Evolutionary conservation across 108 stramenopile genomes (phyloP).

Genomic region (Skeletonema menzelii): DNA sequence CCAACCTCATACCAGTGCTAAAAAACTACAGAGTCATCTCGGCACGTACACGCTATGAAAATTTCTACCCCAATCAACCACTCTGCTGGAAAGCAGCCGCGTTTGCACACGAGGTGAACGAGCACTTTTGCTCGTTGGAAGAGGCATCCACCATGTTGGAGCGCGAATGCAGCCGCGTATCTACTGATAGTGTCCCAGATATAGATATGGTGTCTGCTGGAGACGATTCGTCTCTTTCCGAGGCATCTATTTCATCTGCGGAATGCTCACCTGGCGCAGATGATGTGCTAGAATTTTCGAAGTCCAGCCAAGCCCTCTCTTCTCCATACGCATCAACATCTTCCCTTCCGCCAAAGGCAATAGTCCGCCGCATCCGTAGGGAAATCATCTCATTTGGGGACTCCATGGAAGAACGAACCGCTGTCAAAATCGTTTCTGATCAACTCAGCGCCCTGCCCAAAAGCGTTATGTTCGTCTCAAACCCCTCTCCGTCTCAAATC

Average conservation of each 20-base stretch:
- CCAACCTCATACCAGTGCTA: slow-evolving; percentile 71
- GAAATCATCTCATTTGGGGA: slow-evolving; percentile 90
- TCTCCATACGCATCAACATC: neutral
- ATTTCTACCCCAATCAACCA: slow-evolving; percentile 86
- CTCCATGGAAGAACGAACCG: slow-evolving; percentile 87
- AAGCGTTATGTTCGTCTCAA: slow-evolving; percentile 78
- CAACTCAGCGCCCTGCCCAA: slow-evolving; percentile 75
- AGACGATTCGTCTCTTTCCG: slow-evolving; percentile 39
- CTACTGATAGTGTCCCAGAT: slow-evolving; percentile 43
- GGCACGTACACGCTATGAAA: slow-evolving; percentile 84
- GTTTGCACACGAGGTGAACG: slow-evolving; percentile 92
- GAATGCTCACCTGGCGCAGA: slow-evolving; percentile 55
- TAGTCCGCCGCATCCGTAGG: slow-evolving; percentile 18
- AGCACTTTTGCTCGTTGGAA: slow-evolving; percentile 65
- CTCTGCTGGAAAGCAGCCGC: slow-evolving; percentile 94
- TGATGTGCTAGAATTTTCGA: slow-evolving; percentile 13
- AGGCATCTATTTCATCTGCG: slow-evolving; percentile 54
- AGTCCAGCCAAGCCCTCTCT: slow-evolving; percentile 4
- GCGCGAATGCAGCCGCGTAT: slow-evolving; percentile 33
- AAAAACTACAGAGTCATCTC: slow-evolving; percentile 74
- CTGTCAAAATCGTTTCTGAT: slow-evolving; percentile 81
- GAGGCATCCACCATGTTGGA: slow-evolving; percentile 40
- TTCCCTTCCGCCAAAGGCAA: neutral
- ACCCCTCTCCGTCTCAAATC: slow-evolving; percentile 73
- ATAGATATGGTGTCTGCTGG: slow-evolving; percentile 41